Conservation (phyloP, 352 stramenopile genomes). For the Phytophthora megakarya region DNA sequence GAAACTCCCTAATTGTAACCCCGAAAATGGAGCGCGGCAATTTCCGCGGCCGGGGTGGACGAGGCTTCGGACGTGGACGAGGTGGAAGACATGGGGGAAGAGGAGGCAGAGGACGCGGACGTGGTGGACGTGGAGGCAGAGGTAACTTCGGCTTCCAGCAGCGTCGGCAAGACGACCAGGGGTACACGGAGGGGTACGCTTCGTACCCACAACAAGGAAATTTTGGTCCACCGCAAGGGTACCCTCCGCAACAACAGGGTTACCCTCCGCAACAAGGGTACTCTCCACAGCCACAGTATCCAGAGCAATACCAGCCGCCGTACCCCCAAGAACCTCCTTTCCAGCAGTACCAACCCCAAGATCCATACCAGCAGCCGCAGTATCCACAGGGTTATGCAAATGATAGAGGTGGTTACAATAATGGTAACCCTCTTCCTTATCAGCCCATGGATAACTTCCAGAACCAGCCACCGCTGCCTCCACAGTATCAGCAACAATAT, state of each 20-base stretch:
- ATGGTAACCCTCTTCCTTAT: slow-evolving; percentile 17
- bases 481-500: slow-evolving; percentile 19
- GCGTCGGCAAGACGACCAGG: slow-evolving; percentile 23
- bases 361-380: slow-evolving; percentile 13
- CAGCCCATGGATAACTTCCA: slow-evolving; percentile 21
- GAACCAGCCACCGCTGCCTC: slow-evolving; percentile 16
- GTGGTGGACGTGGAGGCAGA: slow-evolving; percentile 31
- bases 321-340: slow-evolving; percentile 25
- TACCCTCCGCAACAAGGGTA: slow-evolving; percentile 15
- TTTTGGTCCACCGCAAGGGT: slow-evolving; percentile 15
- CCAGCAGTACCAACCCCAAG: slow-evolving; percentile 17
- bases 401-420: slow-evolving; percentile 13
- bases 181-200: slow-evolving; percentile 24
- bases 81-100: slow-evolving; percentile 17
- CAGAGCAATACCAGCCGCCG: slow-evolving; percentile 14
- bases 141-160: slow-evolving; percentile 26
- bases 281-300: slow-evolving; percentile 16
- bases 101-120: slow-evolving; percentile 42
- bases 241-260: slow-evolving; percentile 4
- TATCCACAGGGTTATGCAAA: slow-evolving; percentile 26
- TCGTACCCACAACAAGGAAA: slow-evolving; percentile 20
- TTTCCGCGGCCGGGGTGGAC: slow-evolving; percentile 36
- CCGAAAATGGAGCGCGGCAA: slow-evolving; percentile 37
- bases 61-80: slow-evolving; percentile 35
- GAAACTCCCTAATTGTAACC: slow-evolving; percentile 8